Base-by-base conservation (phyloP, 2,329 filamentous ascomycete genomes). In the Nannizzia gypsea region DNA sequence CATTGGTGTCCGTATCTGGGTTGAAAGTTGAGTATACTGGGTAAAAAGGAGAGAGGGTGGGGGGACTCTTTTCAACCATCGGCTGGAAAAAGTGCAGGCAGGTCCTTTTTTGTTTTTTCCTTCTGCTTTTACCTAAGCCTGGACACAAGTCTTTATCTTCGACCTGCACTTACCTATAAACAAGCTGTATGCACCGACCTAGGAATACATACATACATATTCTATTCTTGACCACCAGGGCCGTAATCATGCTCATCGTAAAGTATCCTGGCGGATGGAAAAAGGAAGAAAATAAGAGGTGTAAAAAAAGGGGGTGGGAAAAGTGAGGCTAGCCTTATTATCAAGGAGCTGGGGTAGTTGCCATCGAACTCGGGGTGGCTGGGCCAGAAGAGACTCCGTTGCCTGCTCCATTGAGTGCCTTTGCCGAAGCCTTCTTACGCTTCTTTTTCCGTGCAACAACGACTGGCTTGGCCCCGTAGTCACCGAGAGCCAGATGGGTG, bases 381-480 rank as follows among this genome's bases (percentile, higher is more conserved):
- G 83, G 83, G 2, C 79, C 81, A 1, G 81, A 62, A 5, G 72
- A 72, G 15, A 67, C 62, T 9, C 70, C 73, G 66, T 73, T 74
- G 11, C 70, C 73, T 65, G 72, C 74, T 81, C 58, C 57, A 34
- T 44, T 58, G n/a, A 56, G 38, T 15, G 65, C 78, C 70, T 1
- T 73, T 72, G 40, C 73, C 72, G 22, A 68, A 55, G 69, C 63
- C 69, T 80, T 83, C 77, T 85, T 89, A 81, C 86, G 90, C 72
- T 86, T 89, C 77, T 86, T 90, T 68, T 80, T 84, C 58, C 81
- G 78, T 0, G 84, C 81, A 17, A 91, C 78, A 3, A 92, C 86
- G n/a, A 85, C 86, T 0, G 90, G 89, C 67, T 85, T 89, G 3
- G 81, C 79, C 20, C 88, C 88, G 67, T 90, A 90, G 61, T 82